These are phyloP conservation scores for Lachancea lanzarotensis DNA, from an alignment of 805 yeast species.

Conservation along the genomic window DNA sequence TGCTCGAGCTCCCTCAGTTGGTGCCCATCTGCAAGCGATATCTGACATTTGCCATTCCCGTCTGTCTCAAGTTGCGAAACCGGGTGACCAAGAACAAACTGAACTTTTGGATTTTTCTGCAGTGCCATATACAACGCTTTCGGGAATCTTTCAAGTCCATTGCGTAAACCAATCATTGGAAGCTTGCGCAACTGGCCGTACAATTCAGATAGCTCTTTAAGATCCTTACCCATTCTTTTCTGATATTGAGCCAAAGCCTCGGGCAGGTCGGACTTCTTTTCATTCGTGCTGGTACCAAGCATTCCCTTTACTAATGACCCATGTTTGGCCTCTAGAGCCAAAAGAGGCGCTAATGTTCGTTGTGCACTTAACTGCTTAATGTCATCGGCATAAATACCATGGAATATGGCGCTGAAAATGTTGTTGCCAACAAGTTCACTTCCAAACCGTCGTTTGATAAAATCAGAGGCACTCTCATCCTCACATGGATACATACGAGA, in stretches of 20 bases:
- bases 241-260: constrained; percentile 36
- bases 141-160: constrained; percentile 55
- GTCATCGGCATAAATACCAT: constrained; percentile 93
- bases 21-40: constrained; percentile 11
- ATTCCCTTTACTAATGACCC: constrained; percentile 49
- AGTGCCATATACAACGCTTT: constrained; percentile 37
- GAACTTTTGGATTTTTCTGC: constrained; percentile 33
- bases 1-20: constrained; percentile 40
- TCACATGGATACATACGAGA: constrained; percentile 22
- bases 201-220: constrained; percentile 34
- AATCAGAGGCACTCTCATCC: constrained; percentile 70
- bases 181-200: constrained; percentile 39
- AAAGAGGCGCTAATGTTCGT: constrained; percentile 50
- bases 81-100: background rate
- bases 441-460: constrained; percentile 67
- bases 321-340: constrained; percentile 48
- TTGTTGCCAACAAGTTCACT: constrained; percentile 40
- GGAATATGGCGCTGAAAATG: constrained; percentile 71
- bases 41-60: constrained; percentile 16
- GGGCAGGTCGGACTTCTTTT: constrained; percentile 14
- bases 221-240: constrained; percentile 34
- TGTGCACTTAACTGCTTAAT: constrained; percentile 56
- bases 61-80: background rate
- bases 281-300: constrained; percentile 6
- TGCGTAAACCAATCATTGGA: constrained; percentile 55